Evolutionary conservation across 768 basidiomycete species (phyloP).

Genomic region (Serendipita sp.): DNA sequence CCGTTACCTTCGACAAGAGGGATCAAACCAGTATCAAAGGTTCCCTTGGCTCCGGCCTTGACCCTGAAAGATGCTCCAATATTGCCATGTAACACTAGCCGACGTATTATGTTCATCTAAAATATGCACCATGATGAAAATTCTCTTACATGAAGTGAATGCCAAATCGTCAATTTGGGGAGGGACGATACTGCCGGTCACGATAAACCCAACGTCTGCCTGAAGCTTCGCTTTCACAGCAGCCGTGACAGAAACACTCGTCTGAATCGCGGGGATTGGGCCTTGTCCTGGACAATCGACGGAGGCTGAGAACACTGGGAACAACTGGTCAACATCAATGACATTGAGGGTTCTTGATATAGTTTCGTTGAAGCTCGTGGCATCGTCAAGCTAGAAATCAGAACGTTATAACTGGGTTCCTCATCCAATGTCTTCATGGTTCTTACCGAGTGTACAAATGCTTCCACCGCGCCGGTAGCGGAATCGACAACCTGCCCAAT

Average conservation of each 20-base stretch:
- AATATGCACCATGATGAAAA: constrained; percentile 6
- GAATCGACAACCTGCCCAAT: neutral
- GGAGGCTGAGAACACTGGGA: constrained; percentile 19
- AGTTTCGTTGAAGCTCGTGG: constrained; percentile 19
- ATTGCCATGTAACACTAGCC: neutral
- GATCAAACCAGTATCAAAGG: constrained; percentile 28
- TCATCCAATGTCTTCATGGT: neutral
- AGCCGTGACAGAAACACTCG: constrained; percentile 8
- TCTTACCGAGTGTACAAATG: neutral
- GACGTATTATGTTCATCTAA: constrained; percentile 17
- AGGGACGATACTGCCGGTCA: constrained; percentile 29
- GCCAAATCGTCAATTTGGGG: constrained; percentile 24
- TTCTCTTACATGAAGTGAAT: constrained; percentile 20
- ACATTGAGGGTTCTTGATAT: constrained; percentile 19
- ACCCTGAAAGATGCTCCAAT: neutral
- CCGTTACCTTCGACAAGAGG: constrained; percentile 20
- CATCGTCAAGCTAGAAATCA: constrained; percentile 8
- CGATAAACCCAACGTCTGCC: constrained; percentile 24
- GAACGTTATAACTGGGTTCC: neutral
- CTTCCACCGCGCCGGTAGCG: neutral
- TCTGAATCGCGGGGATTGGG: neutral
- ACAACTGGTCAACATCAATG: constrained; percentile 19
- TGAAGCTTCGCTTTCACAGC: constrained; percentile 12
- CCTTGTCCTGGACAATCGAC: constrained; percentile 11
- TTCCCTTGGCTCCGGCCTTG: constrained; percentile 18